Base-by-base conservation (phyloP, 2,329 filamentous ascomycete genomes). In the Paraphaeosphaeria sporulosa region DNA sequence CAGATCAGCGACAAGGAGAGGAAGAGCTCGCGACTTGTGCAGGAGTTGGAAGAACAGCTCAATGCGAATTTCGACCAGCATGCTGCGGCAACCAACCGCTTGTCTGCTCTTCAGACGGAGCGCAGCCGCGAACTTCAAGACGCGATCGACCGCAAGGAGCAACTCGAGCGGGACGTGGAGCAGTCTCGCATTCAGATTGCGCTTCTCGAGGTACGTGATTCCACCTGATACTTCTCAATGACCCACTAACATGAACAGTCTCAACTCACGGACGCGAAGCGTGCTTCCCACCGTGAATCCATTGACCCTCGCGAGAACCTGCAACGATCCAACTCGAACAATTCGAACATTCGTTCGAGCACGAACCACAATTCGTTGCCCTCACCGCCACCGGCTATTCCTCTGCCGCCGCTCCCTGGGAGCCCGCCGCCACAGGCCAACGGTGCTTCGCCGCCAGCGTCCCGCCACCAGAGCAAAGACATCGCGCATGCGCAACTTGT, bases 11-110 rank as follows among this genome's bases (percentile, higher is more conserved):
- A 83, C 17, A 87, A 87, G 80, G 96, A 96, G 83, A 90, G 93
- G 82, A 97, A 96, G 85, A 96, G 95, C 78, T 91, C 92, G 44
- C 89, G 93, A 23, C 84, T 99, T 13, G 92, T 99, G 9, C 93
- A 98, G 76, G 94, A 99, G 79, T 88, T 99, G 5, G 95, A 99
- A 79, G 94, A 98, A 71, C 95, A 99, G 78, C 88, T 99, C 56
- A 94, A 94, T 74, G 92, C 86, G 75, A 97, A 95, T 80, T 99
- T 93, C 78, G 95, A 99, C 73, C 92, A 97, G 76, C 93, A 94
- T 61, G 92, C 97, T 73, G 83, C 88, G 61, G 89, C 90, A 13
- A 93, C 87, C 77, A 96, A 97, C 80, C 89, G 94, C 56, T 82
- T 98, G 55, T 97, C 94, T 55, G 89, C 91, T 61, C 76, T 84